Conservation (phyloP, 306 rosid species). For the Trichosanthes cucumerina region DNA sequence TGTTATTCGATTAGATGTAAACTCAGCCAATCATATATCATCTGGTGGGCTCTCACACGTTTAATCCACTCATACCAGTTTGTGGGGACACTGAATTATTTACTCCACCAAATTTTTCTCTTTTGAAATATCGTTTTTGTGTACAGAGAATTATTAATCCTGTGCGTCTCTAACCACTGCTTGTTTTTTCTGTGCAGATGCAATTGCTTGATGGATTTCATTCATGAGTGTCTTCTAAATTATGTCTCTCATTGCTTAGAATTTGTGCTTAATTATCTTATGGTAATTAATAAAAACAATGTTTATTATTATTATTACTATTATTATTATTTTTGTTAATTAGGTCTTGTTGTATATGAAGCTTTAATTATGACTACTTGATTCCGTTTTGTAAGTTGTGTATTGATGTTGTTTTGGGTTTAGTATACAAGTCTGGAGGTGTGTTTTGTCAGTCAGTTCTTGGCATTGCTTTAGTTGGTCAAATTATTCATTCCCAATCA, state of each 20-base stretch:
- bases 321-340: not conserved
- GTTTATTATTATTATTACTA: not conserved
- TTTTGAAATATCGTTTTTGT: not conserved
- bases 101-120: not conserved
- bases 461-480: not conserved
- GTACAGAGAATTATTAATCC: not conserved
- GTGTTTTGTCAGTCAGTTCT: not conserved
- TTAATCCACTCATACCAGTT: not conserved
- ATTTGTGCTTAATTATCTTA: not conserved
- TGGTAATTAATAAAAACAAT: not conserved
- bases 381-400: conserved; percentile 3
- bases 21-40: not conserved
- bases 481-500: not conserved
- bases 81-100: not conserved
- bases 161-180: not conserved
- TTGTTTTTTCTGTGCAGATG: not conserved
- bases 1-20: conserved; percentile 18
- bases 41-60: not conserved
- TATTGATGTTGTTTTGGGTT: conserved; percentile 4
- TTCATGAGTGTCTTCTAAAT: not conserved
- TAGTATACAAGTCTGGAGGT: conserved; percentile 3
- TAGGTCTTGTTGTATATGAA: conserved; percentile 2
- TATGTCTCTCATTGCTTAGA: not conserved
- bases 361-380: not conserved
- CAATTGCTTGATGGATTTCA: not conserved